A percentile compares a stretch with the other conserved stretches of the same genome.
Conservation (phyloP, 768 basidiomycete genomes). For the Podaxis mareebaensis region DNA sequence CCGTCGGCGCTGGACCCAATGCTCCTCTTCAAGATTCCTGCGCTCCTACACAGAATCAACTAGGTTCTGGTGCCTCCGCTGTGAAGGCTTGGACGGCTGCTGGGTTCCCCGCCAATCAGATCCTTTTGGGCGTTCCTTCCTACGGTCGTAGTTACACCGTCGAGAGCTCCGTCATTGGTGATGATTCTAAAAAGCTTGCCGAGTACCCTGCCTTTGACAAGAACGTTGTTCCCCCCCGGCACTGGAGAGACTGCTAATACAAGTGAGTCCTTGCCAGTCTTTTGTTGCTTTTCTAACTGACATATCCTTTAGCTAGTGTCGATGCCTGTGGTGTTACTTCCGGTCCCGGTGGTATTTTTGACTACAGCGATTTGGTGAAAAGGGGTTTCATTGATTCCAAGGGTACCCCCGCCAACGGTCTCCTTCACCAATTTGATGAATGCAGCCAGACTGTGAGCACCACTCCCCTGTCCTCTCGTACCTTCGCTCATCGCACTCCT, state of each 20-base stretch:
- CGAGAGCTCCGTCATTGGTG: constrained; percentile 30
- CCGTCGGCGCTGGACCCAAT: constrained; percentile 68
- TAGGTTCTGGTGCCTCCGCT: constrained; percentile 72
- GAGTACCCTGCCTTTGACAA: constrained; percentile 42
- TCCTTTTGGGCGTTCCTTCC: constrained; percentile 77
- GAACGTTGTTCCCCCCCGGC: constrained; percentile 40
- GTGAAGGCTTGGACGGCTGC: constrained; percentile 72
- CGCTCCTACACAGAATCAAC: constrained; percentile 47
- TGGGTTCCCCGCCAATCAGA: constrained; percentile 64
- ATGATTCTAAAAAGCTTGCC: constrained; percentile 23
- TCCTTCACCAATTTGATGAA: constrained; percentile 50
- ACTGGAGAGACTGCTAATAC: constrained; percentile 44
- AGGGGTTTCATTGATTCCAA: constrained; percentile 47
- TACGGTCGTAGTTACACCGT: constrained; percentile 79
- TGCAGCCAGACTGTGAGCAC: constrained; percentile 69
- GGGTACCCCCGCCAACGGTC: constrained; percentile 42
- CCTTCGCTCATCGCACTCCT: constrained; percentile 1
- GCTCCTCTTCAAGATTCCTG: constrained; percentile 80
- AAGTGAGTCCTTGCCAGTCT: constrained; percentile 17
- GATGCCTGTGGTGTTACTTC: constrained; percentile 45
- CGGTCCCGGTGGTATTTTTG: constrained; percentile 45
- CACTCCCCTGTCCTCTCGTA: not conserved
- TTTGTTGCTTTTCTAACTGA: not conserved
- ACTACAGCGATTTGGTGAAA: constrained; percentile 56
- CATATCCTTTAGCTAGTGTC: constrained; percentile 17